phyloP scores from a whole-genome alignment of 1,284 basidiomycete species.

The Fomitopsis betulina region DNA sequence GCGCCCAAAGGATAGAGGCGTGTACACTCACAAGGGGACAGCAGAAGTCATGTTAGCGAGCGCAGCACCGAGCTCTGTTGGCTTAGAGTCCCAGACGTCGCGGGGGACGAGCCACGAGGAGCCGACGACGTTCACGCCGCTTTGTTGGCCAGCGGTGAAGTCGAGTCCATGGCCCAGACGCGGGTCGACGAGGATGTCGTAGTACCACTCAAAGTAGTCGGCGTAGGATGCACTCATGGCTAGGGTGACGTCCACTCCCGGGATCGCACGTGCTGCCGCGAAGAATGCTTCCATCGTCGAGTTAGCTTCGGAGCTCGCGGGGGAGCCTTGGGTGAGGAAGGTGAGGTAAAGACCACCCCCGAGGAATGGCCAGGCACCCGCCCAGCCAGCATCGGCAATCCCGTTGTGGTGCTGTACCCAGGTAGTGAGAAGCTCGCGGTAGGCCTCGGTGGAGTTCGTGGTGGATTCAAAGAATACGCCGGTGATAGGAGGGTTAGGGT shows the following conservation, averaged over 20 bases:
- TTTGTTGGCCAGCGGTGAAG: neutral
- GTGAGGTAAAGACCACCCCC: neutral
- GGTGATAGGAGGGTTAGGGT: neutral
- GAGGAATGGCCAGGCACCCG: neutral
- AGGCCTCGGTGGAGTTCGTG: neutral
- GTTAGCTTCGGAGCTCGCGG: neutral
- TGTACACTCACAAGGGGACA: neutral
- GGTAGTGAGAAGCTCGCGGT: neutral
- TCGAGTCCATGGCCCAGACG: neutral
- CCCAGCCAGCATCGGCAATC: neutral
- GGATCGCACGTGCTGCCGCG: neutral
- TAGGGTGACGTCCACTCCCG: neutral
- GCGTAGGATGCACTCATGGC: neutral
- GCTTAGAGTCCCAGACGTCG: neutral
- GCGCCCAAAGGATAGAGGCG: neutral
- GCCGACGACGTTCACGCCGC: neutral
- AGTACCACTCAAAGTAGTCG: neutral
- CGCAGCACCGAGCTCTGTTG: neutral
- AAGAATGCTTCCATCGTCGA: neutral
- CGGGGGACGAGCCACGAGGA: neutral
- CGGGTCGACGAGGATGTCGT: neutral
- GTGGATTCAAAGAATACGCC: neutral
- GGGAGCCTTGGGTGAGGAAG: neutral
- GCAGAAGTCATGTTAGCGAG: neutral
- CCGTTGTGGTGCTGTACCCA: neutral